phyloP scores from a whole-genome alignment of 2,329 filamentous ascomycete genomes.

The Elsinoe australis region DNA sequence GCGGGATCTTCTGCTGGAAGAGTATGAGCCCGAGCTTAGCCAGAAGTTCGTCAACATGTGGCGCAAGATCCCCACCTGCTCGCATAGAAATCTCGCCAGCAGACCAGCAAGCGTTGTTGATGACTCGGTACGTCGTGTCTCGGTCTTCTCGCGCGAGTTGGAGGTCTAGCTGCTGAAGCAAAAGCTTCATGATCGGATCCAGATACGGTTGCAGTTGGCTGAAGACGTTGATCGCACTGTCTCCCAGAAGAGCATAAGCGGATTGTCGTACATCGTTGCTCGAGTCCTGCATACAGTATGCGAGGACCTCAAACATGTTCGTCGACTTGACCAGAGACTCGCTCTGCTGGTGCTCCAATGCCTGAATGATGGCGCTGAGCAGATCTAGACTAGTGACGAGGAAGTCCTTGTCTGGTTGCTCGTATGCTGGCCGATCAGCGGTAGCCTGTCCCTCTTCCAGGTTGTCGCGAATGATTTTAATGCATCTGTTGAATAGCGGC shows the following conservation, averaged over 20 bases:
- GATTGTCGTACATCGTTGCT: slow-evolving; percentile 93
- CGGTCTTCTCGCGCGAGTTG: slow-evolving; percentile 69
- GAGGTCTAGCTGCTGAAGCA: slow-evolving; percentile 65
- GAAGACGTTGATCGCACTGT: slow-evolving; percentile 90
- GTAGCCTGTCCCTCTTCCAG: slow-evolving; percentile 71
- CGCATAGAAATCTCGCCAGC: slow-evolving; percentile 85
- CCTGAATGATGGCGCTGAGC: slow-evolving; percentile 86
- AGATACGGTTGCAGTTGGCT: slow-evolving; percentile 68
- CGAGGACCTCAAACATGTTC: slow-evolving; percentile 81
- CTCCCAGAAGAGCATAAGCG: slow-evolving; percentile 86
- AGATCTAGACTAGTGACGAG: slow-evolving; percentile 90
- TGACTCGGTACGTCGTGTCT: slow-evolving; percentile 78
- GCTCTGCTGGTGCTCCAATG: slow-evolving; percentile 65
- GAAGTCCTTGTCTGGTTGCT: slow-evolving; percentile 92
- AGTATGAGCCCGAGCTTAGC: slow-evolving; percentile 74
- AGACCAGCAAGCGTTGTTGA: slow-evolving; percentile 98
- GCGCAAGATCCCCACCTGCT: slow-evolving; percentile 62
- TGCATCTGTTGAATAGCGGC: slow-evolving; percentile 80
- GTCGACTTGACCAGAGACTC: slow-evolving; percentile 67
- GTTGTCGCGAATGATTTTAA: slow-evolving; percentile 85
- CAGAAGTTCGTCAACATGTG: slow-evolving; percentile 70
- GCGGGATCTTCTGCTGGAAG: slow-evolving; percentile 74
- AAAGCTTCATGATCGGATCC: slow-evolving; percentile 63
- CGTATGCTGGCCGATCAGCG: slow-evolving; percentile 55
- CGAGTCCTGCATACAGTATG: slow-evolving; percentile 84